Base-by-base conservation (phyloP, 108 stramenopile species). In the Stephanodiscus minutulus region DNA sequence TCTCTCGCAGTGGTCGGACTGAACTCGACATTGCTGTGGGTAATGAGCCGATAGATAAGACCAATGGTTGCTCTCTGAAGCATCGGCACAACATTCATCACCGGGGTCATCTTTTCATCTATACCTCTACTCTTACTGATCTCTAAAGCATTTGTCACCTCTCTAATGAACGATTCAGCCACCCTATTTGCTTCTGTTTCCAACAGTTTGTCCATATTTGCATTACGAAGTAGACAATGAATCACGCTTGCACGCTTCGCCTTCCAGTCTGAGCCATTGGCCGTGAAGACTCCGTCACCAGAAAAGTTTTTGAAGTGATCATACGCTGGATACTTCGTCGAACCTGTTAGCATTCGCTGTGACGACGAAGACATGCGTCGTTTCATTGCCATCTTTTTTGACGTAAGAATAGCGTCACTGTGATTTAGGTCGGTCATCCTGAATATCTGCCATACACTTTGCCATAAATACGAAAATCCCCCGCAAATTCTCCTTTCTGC, bases 261-360 rank as follows among this genome's bases (percentile, higher is more conserved):
- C 55, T 90, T 90, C 96, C 96, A 97, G 53, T 93, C 94, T 4
- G 75, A 55, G n/a, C 94, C 94, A 76, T 97, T 83, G 7, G 94
- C 89, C 2, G 96, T 95, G 73, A 97, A 97, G 15, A 96, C 94
- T 29, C 96, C 96, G 25, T 89, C 60, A 15, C 96, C 96, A 53
- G 87, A 92, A 81, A 97, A 96, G 79, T 91, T 88, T 67, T 85
- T 82, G 72, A 97, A 97, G 54, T 97, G 96, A 81, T 96, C 83
- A 71, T 97, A 97, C 21, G 94, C 94, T 4, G 96, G 96, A 22
- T 80, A 57, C 72, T 97, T 97, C 49, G 87, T 83, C 10, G 88
- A 82, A 43, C 91, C 92, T 21, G 85, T 81, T 20, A 29, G 68
- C 20, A 77, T 37, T 76, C 43, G 35, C 21, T 72, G 29, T 4